These are phyloP conservation scores for Eucalyptus marginata DNA, from an alignment of 345 rosid genomes.

Conservation along the genomic window DNA sequence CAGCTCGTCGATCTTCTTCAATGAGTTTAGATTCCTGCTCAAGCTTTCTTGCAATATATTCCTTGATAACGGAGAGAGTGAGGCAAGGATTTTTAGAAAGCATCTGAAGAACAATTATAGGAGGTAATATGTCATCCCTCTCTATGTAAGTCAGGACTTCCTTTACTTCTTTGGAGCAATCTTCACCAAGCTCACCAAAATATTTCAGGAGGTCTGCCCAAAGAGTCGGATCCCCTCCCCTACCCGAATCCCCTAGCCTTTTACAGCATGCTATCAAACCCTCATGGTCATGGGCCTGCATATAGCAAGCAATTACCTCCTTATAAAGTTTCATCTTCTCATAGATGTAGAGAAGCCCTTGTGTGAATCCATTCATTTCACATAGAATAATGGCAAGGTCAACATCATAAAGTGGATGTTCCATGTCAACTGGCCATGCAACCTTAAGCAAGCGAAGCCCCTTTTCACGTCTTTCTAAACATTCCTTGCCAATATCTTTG, in stretches of 20 bases:
- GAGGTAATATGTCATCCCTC: slow-evolving; percentile 93
- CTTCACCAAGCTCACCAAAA: slow-evolving; percentile 98
- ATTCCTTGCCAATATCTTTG: slow-evolving; percentile 19
- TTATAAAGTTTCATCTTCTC: slow-evolving; percentile 95
- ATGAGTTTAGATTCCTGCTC: slow-evolving; percentile 91
- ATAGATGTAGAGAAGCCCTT: slow-evolving; percentile 81
- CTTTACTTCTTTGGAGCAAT: slow-evolving; percentile 94
- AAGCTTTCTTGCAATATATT: slow-evolving; percentile 90
- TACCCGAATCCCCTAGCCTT: slow-evolving; percentile 85
- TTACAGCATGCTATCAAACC: slow-evolving; percentile 95
- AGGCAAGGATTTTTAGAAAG: slow-evolving; percentile 90
- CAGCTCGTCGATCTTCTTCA: slow-evolving; percentile 85
- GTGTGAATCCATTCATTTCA: slow-evolving; percentile 84
- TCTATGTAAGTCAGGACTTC: slow-evolving; percentile 85
- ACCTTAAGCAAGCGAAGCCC: slow-evolving; percentile 35
- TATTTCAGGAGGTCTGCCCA: slow-evolving; percentile 98
- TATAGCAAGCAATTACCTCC: slow-evolving; percentile 96
- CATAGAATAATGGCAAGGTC: slow-evolving; percentile 96
- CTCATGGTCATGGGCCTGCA: slow-evolving; percentile 93
- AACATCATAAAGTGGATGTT: slow-evolving; percentile 90
- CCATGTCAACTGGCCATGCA: slow-evolving; percentile 37
- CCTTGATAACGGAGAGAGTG: slow-evolving; percentile 92
- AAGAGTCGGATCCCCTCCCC: slow-evolving; percentile 91
- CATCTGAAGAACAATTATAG: slow-evolving; percentile 89
- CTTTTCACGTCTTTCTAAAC: slow-evolving; percentile 51